phyloP scores from a whole-genome alignment of 371 early-diverging fungal genomes.

The Lichtheimia corymbifera region DNA sequence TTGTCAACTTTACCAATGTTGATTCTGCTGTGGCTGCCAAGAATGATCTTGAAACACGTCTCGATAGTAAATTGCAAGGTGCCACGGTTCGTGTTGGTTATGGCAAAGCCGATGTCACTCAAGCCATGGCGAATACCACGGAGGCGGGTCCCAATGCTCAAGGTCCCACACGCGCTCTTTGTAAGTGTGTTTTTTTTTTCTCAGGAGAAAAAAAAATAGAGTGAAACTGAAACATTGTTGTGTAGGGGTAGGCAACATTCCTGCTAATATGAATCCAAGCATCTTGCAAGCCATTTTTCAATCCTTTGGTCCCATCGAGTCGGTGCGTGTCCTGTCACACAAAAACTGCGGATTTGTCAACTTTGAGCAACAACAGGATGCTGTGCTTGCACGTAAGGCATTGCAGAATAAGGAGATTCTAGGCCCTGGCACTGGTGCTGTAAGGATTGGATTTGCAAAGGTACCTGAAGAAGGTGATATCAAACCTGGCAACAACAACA shows the following conservation, averaged over 20 bases:
- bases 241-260: slow-evolving; percentile 93
- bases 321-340: slow-evolving; percentile 91
- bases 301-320: slow-evolving; percentile 89
- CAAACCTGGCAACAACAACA: neutral
- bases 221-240: too few relatives aligned
- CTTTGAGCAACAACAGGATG: slow-evolving; percentile 87
- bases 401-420: slow-evolving; percentile 89
- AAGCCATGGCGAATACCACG: slow-evolving; percentile 35
- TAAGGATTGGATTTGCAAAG: slow-evolving; percentile 90
- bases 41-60: slow-evolving; percentile 30
- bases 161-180: slow-evolving; percentile 46
- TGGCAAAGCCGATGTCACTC: slow-evolving; percentile 41
- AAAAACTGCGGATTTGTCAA: slow-evolving; percentile 98
- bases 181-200: slow-evolving; percentile 27
- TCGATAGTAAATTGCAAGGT: slow-evolving; percentile 24
- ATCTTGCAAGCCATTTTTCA: slow-evolving; percentile 77
- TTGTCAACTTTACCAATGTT: slow-evolving; percentile 41
- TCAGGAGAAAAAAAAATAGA: too few relatives aligned
- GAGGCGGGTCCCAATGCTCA: slow-evolving; percentile 57
- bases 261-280: slow-evolving; percentile 78
- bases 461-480: slow-evolving; percentile 41
- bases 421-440: slow-evolving; percentile 79
- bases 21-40: slow-evolving; percentile 40
- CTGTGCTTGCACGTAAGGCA: slow-evolving; percentile 82
- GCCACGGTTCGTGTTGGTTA: slow-evolving; percentile 34